Evolutionary conservation across 805 yeast species (phyloP), one percentile per base, ranked within the genome.

Genomic region (Ogataea parapolymorpha): DNA sequence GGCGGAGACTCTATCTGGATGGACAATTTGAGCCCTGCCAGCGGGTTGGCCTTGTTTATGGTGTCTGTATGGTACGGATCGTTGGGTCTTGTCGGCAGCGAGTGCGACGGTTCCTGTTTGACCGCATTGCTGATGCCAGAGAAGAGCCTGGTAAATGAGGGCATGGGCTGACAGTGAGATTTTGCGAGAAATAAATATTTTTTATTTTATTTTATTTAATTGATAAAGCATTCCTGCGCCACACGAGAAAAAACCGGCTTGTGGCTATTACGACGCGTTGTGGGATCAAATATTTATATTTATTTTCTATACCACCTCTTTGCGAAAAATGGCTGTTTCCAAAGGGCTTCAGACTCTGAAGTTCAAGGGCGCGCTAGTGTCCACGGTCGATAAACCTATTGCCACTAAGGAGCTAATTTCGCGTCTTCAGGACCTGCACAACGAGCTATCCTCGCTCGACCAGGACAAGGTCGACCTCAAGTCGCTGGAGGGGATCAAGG

Each of bases 1-100:
- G 99, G 99, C 1, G 98, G 98, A 2, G 95, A 82, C 58, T 93
- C 99, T 16, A 93, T 68, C 27, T 72, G 71, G 25, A 90, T 72
- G 1, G 79, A 58, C 10, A 86, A 62, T 25, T 73, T 52, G 17
- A 65, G 45, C 11, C 59, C 61, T 2, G 58, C 49, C 9, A 49
- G 32, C 12, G 56, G 53, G 15, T 48, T 49, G 6, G 49, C 39
- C 35, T 49, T 54, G 37, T 62, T 62, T 31, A 61, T 43, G 8
- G 44, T 40, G 4, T 37, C 39, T 0, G 60, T 47, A 30, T 62
- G 66, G 29, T 60, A 62, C 16, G 44, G 23, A 13, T 41, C 44
- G 14, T 16, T 23, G 11, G 6, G 17, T 11, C 7, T 13, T 2
- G 9, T 6, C 6, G 15, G 9, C 7, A 14, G 14, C 8, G 37